Evolutionary conservation across 2,329 filamentous ascomycete genomes (phyloP), one percentile per base, ranked within the genome.

Genomic region (Venturia nashicola): DNA sequence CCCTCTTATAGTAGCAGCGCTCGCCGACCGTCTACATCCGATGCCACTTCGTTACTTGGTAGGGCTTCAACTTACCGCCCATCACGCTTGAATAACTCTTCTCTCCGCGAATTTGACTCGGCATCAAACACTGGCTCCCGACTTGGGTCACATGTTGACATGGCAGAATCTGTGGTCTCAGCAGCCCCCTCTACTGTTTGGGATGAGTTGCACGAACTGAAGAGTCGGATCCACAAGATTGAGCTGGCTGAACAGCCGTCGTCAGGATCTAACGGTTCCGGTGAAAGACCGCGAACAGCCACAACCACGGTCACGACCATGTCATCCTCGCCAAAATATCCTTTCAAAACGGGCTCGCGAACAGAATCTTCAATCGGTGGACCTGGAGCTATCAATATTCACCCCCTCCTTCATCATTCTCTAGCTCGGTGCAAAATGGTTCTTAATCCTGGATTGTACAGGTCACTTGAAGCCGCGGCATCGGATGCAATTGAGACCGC

Each of bases 151-250:
- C 20, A 59, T 23, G 48, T 39, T 23, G 51, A 65, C 36, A n/a
- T 34, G 59, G 66, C 91, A 0, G 91, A 94, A 70, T 97, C 94
- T 0, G 93, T 89, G 0, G 82, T 89, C 42, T 97, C 94, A 0
- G 94, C 90, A 0, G 91, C 90, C 1, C 90, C 92, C 14, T 95
- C 91, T 1, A 97, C 91, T 0, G 90, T 99, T 2, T 99, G 94
- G 94, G 94, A 97, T 72, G 94, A 99, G 75, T 78, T 99, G 36
- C 94, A 97, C 69, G 94, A 97, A 68, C 78, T 99, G 59, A 97
- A 97, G 74, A 94, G 90, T 48, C 86, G 94, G 39, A 96, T 99
- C 69, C 87, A 90, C 69, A 89, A 91, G 66, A 82, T 99, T 11
- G 94, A 97, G 74, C 76, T 95, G 68, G 95, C 90, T 2, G 92